Conservation (phyloP, 495 filamentous ascomycete genomes). For the Lichenothelia convexa region DNA sequence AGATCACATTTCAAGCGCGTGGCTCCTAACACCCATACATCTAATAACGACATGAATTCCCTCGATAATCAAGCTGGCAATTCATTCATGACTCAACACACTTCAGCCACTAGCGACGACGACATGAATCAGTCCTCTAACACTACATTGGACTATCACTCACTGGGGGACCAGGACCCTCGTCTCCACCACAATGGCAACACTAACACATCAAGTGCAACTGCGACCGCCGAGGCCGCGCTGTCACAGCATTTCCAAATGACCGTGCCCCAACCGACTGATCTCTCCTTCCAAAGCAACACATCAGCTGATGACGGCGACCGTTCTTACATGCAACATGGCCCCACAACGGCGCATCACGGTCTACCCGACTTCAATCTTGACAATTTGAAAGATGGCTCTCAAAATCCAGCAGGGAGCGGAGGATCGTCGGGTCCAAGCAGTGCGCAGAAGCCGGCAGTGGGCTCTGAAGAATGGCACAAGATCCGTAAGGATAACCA, state of each 20-base stretch:
- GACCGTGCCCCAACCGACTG: constrained; percentile 52
- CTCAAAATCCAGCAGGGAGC: constrained; percentile 17
- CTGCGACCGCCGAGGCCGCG: constrained; percentile 49
- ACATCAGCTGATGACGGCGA: constrained; percentile 12
- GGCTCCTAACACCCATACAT: too few species aligned
- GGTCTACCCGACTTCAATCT: constrained; percentile 15
- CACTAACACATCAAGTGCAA: constrained; percentile 18
- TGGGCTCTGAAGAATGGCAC: constrained; percentile 96
- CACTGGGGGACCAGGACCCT: too few species aligned
- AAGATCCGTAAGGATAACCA: constrained; percentile 95
- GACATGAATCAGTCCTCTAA: too few species aligned
- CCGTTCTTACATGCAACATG: constrained; percentile 6
- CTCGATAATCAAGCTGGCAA: too few species aligned
- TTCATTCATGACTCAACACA: too few species aligned
- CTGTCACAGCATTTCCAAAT: constrained; percentile 48
- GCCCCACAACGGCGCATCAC: too few species aligned
- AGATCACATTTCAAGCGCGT: too few species aligned
- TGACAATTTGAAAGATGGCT: constrained; percentile 20
- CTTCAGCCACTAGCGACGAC: too few species aligned
- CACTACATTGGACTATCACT: too few species aligned
- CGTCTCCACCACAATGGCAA: constrained; percentile 18
- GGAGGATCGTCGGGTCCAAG: constrained; percentile 12
- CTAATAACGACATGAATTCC: too few species aligned
- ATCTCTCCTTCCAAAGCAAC: constrained; percentile 40
- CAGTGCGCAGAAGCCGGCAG: constrained; percentile 49